A percentile compares a stretch with the other conserved stretches of the same genome.
These are phyloP conservation scores for Stramenopiles sp. DNA, from an alignment of 352 stramenopile genomes.

Conservation along the genomic window DNA sequence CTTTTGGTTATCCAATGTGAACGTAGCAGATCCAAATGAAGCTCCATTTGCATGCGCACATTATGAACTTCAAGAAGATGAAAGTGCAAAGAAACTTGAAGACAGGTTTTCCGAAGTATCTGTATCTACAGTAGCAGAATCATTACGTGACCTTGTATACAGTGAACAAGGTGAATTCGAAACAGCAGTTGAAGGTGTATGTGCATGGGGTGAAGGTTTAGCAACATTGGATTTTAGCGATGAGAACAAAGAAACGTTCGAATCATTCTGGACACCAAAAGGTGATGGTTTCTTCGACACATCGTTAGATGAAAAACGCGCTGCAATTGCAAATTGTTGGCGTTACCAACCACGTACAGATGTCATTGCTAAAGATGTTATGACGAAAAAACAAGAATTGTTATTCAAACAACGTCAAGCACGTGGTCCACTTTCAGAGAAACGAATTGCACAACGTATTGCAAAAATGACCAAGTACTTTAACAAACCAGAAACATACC, in stretches of 20 bases:
- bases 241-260: no score
- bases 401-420: background rate
- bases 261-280: background rate
- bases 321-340: background rate
- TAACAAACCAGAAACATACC: background rate
- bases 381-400: background rate
- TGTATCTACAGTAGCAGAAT: background rate
- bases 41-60: background rate
- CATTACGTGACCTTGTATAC: background rate
- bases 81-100: background rate
- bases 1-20: background rate
- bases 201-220: background rate
- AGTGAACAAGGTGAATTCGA: background rate
- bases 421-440: background rate
- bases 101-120: background rate
- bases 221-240: background rate
- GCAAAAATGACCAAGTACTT: background rate
- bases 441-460: background rate
- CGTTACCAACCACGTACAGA: background rate
- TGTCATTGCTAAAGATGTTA: background rate
- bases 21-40: background rate
- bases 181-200: background rate
- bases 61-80: background rate
- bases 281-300: background rate
- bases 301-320: background rate